These are phyloP conservation scores for Neckera pumila DNA, from an alignment of 225 moss, liverwort and hornwort genomes.

Conservation along the genomic window DNA sequence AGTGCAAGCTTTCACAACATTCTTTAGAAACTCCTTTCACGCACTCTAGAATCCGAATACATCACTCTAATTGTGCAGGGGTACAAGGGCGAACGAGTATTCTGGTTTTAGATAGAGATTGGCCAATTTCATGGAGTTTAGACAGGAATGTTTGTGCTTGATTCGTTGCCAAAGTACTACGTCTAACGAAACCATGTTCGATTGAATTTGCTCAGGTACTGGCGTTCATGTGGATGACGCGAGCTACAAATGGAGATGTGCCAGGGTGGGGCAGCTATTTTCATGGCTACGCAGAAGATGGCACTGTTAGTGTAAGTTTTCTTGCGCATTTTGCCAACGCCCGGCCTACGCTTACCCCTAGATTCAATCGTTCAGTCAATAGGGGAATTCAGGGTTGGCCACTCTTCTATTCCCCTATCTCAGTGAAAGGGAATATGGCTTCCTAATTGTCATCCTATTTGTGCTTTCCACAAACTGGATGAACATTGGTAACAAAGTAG, in stretches of 20 bases:
- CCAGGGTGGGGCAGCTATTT: conserved; percentile 48
- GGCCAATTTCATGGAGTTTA: neutral
- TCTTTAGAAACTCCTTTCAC: neutral
- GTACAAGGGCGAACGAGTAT: neutral
- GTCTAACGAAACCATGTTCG: neutral
- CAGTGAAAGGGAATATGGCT: neutral
- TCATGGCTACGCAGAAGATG: conserved; percentile 24
- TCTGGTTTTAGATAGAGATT: neutral
- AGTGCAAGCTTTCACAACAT: neutral
- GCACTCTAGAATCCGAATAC: neutral
- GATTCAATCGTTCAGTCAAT: neutral
- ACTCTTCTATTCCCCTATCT: neutral
- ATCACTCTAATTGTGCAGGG: neutral
- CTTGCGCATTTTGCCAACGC: neutral
- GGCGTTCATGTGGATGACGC: conserved; percentile 43
- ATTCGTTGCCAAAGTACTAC: neutral
- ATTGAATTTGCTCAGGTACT: conserved; percentile 8
- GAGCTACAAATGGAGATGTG: conserved; percentile 34
- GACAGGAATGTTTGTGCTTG: neutral
- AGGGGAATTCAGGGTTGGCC: neutral
- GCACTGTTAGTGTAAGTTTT: conserved; percentile 41
- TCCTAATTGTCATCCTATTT: neutral
- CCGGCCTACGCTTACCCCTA: neutral
- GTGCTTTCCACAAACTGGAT: neutral
- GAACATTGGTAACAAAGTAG: neutral